Evolutionary conservation across 345 rosid species (phyloP).

Genomic region (Boechera retrofracta): DNA sequence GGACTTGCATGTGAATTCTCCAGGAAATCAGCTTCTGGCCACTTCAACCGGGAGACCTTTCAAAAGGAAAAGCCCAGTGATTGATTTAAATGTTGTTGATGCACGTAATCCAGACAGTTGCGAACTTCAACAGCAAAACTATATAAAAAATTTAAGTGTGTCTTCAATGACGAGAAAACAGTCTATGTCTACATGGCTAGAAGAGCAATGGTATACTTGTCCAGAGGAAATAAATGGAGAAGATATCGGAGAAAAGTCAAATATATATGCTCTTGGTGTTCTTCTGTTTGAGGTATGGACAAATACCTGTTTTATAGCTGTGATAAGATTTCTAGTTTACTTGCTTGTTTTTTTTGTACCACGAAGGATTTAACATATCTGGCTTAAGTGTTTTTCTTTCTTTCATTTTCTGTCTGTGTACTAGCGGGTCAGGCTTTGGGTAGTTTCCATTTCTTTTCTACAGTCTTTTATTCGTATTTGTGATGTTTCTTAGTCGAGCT

Average conservation of each 20-base stretch:
- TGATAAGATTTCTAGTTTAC: neutral
- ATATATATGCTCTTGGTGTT: constrained; percentile 73
- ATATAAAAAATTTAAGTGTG: constrained; percentile 33
- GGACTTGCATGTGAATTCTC: constrained; percentile 36
- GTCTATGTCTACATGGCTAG: constrained; percentile 52
- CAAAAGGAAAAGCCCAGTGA: constrained; percentile 41
- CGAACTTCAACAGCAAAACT: constrained; percentile 44
- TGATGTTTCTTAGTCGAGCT: constrained; percentile 1
- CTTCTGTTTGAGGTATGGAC: constrained; percentile 78
- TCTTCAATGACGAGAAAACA: constrained; percentile 39
- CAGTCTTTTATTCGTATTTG: neutral
- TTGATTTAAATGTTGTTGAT: constrained; percentile 37
- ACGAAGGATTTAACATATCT: neutral
- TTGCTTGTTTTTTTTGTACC: neutral
- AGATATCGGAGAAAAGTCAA: constrained; percentile 54
- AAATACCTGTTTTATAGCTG: neutral
- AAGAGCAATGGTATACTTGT: constrained; percentile 69
- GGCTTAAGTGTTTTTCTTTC: constrained; percentile 15
- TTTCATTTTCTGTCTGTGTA: constrained; percentile 23
- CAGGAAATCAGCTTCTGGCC: constrained; percentile 38
- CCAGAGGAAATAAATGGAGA: constrained; percentile 63
- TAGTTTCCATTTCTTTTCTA: constrained; percentile 4
- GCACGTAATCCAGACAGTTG: constrained; percentile 44
- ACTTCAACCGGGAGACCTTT: constrained; percentile 40
- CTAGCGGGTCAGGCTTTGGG: constrained; percentile 18